phyloP scores from a whole-genome alignment of 208 protist species.

The Trypanosoma cruzi region DNA sequence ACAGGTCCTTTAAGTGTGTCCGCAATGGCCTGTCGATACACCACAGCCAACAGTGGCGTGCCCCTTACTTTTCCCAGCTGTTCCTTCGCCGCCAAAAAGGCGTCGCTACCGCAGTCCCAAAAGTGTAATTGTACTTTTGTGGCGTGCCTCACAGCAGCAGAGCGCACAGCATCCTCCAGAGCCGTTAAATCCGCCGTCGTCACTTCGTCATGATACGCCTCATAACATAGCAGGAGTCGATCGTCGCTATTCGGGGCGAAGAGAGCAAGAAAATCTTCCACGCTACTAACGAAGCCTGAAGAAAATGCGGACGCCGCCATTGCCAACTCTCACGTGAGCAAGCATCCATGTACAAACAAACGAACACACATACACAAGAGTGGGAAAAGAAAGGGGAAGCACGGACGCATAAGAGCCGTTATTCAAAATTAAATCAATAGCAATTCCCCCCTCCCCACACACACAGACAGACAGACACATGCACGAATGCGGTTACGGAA shows the following conservation, averaged over 20 bases:
- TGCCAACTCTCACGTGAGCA: not conserved
- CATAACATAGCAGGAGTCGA: constrained; percentile 74
- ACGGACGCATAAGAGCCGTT: not conserved
- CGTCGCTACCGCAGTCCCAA: constrained; percentile 64
- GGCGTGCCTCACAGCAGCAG: constrained; percentile 25
- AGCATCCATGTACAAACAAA: not conserved
- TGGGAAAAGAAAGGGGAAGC: not conserved
- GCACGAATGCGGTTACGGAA: not conserved
- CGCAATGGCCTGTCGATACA: constrained; percentile 54
- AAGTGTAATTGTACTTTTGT: constrained; percentile 44
- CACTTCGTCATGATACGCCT: constrained; percentile 49
- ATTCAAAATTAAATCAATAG: not conserved
- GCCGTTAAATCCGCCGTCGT: constrained; percentile 30
- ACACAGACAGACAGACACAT: not conserved
- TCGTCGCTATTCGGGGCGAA: constrained; percentile 36
- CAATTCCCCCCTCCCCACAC: too few relatives aligned
- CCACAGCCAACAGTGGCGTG: constrained; percentile 56
- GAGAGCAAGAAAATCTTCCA: constrained; percentile 50
- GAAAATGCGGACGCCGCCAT: constrained; percentile 13
- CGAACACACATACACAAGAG: constrained; percentile 10
- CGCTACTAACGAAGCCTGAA: constrained; percentile 44
- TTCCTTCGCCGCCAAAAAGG: constrained; percentile 49
- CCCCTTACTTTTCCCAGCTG: constrained; percentile 64
- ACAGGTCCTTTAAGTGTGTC: constrained; percentile 44
- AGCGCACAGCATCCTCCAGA: constrained; percentile 39